phyloP scores from a whole-genome alignment of 2,329 filamentous ascomycete species.

The Zymoseptoria tritici region DNA sequence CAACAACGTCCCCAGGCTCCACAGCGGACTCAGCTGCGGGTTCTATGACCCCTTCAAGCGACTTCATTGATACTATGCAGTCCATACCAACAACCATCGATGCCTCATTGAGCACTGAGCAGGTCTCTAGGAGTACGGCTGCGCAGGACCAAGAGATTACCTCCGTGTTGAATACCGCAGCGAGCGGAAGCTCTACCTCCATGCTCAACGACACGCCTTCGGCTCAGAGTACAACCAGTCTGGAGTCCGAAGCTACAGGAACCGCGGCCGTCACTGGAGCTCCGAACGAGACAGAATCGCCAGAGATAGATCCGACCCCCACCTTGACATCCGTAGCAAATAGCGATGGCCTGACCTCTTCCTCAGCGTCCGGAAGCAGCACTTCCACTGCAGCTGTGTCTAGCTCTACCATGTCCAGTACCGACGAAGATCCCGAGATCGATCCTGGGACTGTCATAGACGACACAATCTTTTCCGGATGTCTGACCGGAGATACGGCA shows the following conservation, averaged over 20 bases:
- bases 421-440: neutral
- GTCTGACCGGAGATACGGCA: neutral
- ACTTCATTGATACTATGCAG: neutral
- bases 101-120: neutral
- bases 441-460: neutral
- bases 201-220: neutral
- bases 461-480: neutral
- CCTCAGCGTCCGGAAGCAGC: too few species aligned
- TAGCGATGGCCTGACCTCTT: too few species aligned
- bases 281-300: neutral
- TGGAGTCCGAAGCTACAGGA: neutral
- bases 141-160: neutral
- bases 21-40: neutral
- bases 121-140: neutral
- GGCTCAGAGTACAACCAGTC: neutral
- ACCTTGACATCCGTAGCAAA: too few species aligned
- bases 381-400: too few species aligned
- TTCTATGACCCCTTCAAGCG: neutral
- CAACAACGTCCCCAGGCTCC: neutral
- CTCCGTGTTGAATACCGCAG: neutral
- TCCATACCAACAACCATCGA: neutral
- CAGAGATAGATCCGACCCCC: neutral
- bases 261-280: neutral
- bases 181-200: neutral
- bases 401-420: neutral